Conservation (phyloP, 306 rosid genomes). For the Ormosia semicastrata region DNA sequence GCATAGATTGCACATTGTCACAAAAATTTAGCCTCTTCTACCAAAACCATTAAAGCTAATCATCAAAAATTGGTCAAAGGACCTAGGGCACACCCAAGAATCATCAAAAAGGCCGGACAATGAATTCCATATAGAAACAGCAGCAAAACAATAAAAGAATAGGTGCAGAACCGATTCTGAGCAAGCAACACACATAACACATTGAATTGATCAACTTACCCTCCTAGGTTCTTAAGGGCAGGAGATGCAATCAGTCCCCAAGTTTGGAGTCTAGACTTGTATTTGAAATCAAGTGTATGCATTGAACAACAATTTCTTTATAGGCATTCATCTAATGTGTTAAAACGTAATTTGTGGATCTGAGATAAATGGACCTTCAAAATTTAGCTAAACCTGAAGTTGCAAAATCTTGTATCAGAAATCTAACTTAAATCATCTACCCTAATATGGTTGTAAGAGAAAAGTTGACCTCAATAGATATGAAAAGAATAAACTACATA, state of each 20-base stretch:
- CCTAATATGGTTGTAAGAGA: not conserved
- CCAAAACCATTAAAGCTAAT: not conserved
- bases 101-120: not conserved
- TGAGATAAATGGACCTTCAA: not conserved
- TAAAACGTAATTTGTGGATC: not conserved
- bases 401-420: slow-evolving; percentile 2
- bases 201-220: not conserved
- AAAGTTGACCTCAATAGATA: not conserved
- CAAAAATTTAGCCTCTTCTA: not conserved
- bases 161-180: not conserved
- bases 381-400: slow-evolving; percentile 2
- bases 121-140: not conserved
- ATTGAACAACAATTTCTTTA: not conserved
- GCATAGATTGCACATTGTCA: not conserved
- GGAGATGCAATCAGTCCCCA: not conserved
- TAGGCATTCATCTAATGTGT: not conserved
- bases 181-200: not conserved
- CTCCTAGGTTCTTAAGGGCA: not conserved
- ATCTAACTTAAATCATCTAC: not conserved
- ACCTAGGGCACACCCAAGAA: not conserved
- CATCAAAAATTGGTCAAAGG: not conserved
- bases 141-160: not conserved
- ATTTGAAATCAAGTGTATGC: not conserved
- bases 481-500: slow-evolving; percentile 2
- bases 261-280: not conserved